These are phyloP conservation scores for Neopestalotiopsis rosae DNA, from an alignment of 2,329 filamentous ascomycete genomes.

Conservation along the genomic window DNA sequence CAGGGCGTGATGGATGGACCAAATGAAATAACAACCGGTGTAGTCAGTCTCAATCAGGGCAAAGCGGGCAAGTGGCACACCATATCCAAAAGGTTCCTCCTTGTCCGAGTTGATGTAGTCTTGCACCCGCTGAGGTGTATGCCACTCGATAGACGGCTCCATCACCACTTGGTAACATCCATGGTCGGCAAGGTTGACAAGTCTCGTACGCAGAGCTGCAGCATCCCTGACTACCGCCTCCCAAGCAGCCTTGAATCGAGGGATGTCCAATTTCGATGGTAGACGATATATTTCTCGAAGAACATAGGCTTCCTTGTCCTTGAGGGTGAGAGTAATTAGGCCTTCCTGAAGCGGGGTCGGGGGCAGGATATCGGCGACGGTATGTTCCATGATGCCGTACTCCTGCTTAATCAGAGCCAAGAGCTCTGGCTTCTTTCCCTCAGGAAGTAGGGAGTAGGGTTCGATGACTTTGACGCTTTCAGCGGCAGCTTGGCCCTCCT, in stretches of 20 bases:
- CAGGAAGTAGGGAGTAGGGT: conserved; percentile 7
- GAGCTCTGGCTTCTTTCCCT: conserved; percentile 5
- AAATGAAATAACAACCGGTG: conserved; percentile 6
- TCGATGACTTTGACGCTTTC: not conserved
- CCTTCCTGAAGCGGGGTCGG: conserved; percentile 8
- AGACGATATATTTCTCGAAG: conserved; percentile 2
- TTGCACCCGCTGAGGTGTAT: conserved; percentile 4
- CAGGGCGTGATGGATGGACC: conserved; percentile 14
- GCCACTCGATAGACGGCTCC: conserved; percentile 2
- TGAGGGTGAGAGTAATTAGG: not conserved
- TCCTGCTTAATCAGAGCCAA: not conserved
- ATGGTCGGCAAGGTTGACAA: conserved; percentile 1
- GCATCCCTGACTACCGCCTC: not conserved
- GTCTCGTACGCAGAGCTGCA: conserved; percentile 5
- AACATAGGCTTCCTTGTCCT: conserved; percentile 10
- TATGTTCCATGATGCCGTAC: not conserved
- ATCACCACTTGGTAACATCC: conserved; percentile 7
- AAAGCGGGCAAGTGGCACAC: conserved; percentile 3
- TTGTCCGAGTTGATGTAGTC: conserved; percentile 8
- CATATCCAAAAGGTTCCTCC: conserved; percentile 3
- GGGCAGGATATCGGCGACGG: conserved; percentile 9
- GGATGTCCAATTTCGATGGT: conserved; percentile 1
- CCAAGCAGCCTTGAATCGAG: conserved; percentile 14
- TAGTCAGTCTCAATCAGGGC: conserved; percentile 6
- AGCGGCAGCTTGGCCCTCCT: not conserved